Evolutionary conservation across 306 rosid genomes (phyloP).

Genomic region (Hippophae rhamnoides): DNA sequence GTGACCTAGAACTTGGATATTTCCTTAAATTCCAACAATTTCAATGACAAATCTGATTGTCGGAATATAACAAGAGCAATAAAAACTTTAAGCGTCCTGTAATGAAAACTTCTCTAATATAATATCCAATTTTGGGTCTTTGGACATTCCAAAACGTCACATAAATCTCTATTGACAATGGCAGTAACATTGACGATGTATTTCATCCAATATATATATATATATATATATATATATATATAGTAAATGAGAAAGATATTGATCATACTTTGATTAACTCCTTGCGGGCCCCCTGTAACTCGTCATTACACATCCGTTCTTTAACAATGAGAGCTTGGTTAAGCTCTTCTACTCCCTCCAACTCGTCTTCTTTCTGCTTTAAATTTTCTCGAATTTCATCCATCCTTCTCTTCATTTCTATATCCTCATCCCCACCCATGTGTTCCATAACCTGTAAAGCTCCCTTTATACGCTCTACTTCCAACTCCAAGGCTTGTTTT

Average conservation of each 20-base stretch:
- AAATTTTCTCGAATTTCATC: conserved; percentile 31
- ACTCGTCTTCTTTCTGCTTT: conserved; percentile 55
- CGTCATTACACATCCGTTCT: conserved; percentile 66
- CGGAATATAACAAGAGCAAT: too few relatives aligned
- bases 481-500: conserved; percentile 59
- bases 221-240: not conserved
- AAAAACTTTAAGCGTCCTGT: too few relatives aligned
- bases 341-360: conserved; percentile 28
- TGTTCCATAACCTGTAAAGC: conserved; percentile 63
- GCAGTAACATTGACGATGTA: too few relatives aligned
- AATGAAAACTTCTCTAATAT: too few relatives aligned
- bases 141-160: too few relatives aligned
- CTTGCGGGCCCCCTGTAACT: conserved; percentile 78
- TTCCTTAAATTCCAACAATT: too few relatives aligned
- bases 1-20: too few relatives aligned
- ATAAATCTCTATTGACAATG: too few relatives aligned
- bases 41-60: too few relatives aligned
- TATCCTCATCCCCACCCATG: conserved; percentile 49
- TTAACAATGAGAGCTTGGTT: conserved; percentile 40
- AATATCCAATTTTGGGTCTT: too few relatives aligned
- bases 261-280: conserved; percentile 44
- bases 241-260: not conserved
- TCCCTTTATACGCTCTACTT: conserved; percentile 56
- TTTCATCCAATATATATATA: not conserved
- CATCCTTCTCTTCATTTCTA: conserved; percentile 41